Evolutionary conservation across 345 rosid genomes (phyloP).

Genomic region (Lenwebbia sp.): DNA sequence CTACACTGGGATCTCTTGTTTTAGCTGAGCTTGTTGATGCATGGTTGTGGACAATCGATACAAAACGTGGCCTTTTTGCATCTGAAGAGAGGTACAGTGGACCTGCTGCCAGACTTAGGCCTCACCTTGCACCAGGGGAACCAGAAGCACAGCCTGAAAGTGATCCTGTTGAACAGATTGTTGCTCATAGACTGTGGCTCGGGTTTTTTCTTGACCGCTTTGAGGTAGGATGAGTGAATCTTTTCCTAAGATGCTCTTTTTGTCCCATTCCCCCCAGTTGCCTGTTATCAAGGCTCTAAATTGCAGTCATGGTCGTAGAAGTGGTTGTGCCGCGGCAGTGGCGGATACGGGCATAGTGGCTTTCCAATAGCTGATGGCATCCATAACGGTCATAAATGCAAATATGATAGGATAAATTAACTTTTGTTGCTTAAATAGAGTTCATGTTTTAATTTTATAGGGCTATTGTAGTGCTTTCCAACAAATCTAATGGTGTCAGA

Average conservation of each 20-base stretch:
- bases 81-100: constrained; percentile 72
- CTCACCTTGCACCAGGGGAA: constrained; percentile 92
- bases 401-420: not conserved
- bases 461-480: not conserved
- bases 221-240: constrained; percentile 49
- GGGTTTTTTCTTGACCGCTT: constrained; percentile 95
- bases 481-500: not conserved
- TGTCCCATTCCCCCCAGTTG: not conserved
- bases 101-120: constrained; percentile 92
- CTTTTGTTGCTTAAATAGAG: not conserved
- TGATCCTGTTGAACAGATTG: constrained; percentile 86
- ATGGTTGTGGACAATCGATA: constrained; percentile 99
- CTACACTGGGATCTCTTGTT: constrained; percentile 83
- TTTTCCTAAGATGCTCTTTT: not conserved
- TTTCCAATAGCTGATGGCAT: not conserved
- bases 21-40: constrained; percentile 99
- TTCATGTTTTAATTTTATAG: not conserved
- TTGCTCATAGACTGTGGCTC: constrained; percentile 94
- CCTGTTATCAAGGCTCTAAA: not conserved
- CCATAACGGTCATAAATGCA: not conserved
- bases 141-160: constrained; percentile 59
- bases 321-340: not conserved
- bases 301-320: not conserved
- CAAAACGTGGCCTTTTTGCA: constrained; percentile 95
- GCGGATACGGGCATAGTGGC: not conserved